Base-by-base conservation (phyloP, 805 yeast species). In the Pichia pseudocactophila region DNA sequence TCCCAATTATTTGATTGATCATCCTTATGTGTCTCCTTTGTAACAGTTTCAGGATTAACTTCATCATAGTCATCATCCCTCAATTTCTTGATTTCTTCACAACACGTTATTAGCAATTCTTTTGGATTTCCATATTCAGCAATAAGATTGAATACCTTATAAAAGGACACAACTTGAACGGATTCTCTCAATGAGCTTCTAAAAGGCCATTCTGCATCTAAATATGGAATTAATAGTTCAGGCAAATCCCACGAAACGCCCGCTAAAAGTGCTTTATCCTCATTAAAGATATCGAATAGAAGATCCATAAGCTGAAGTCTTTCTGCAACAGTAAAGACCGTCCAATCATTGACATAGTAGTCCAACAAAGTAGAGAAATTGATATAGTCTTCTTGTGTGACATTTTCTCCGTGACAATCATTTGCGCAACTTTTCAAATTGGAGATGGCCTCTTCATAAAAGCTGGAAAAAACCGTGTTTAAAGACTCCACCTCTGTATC, bases 191-290 rank as follows among this genome's bases (percentile, higher is more conserved):
- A 71, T 39, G 22, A 50, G 53, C 3, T 46, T 22, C 37, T 62
- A 18, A 36, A 15, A 53, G 38, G 47, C 65, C 77, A 52, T 12
- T 61, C 62, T 7, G 55, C 41, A 10, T 65, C 65, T n/a, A 81
- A 56, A 56, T 71, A 83, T 9, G 68, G 67, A 36, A 86, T 53
- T 7, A 89, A 50, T 39, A 84, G 61, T 27, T 70, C 71, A 1
- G 96, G 96, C n/a, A 89, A 56, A 59, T 89, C 97, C 97, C 97
- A 89, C 2, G 95, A 95, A 46, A 88, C 76, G 50, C 80, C 82
- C 35, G 71, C 68, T 0, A 78, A 66, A 26, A 86, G 60, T 10
- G 69, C 70, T 15, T 69, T 65, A 55, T 82, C 58, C 0, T 55
- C 60, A 10, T 55, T 52, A 27, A 86, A 59, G 0, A 77, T 63